A percentile compares a stretch with the other conserved stretches of the same genome.
These are phyloP conservation scores for Suillus sp. DNA, from an alignment of 768 basidiomycete species.

Conservation along the genomic window DNA sequence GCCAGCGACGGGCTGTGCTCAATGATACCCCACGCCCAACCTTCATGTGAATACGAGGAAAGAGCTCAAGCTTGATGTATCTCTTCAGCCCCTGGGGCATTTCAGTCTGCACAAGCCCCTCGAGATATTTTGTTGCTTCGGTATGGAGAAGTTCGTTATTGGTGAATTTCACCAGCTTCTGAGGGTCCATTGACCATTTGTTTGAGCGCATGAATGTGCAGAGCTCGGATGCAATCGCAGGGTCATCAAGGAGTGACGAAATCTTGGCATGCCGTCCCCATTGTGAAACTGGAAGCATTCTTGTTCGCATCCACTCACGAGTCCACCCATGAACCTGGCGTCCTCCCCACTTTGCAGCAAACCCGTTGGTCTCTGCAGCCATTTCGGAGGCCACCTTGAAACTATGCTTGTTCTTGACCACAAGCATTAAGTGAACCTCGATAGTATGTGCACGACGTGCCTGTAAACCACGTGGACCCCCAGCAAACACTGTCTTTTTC, in stretches of 20 bases:
- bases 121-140: slow-evolving; percentile 33
- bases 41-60: slow-evolving; percentile 8
- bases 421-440: no score
- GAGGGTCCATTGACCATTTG: slow-evolving; percentile 40
- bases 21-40: slow-evolving; percentile 30
- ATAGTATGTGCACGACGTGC: slow-evolving; percentile 29
- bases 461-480: slow-evolving; percentile 33
- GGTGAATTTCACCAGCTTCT: slow-evolving; percentile 32
- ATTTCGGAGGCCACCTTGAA: slow-evolving; percentile 27
- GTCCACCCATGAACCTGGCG: slow-evolving; percentile 30
- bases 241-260: no score
- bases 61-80: slow-evolving; percentile 32
- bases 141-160: slow-evolving; percentile 28
- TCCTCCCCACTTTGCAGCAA: slow-evolving; percentile 34
- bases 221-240: slow-evolving; percentile 9
- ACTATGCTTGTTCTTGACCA: no score
- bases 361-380: slow-evolving; percentile 35
- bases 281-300: slow-evolving; percentile 8
- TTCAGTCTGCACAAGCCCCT: slow-evolving; percentile 30
- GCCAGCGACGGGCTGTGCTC: slow-evolving; percentile 32
- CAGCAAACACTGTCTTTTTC: no score
- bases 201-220: slow-evolving; percentile 21
- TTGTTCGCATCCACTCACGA: slow-evolving; percentile 11
- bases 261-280: slow-evolving; percentile 7
- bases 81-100: slow-evolving; percentile 38